Evolutionary conservation across 495 filamentous ascomycete genomes (phyloP), one percentile per base, ranked within the genome.

Genomic region (Podospora appendiculata): DNA sequence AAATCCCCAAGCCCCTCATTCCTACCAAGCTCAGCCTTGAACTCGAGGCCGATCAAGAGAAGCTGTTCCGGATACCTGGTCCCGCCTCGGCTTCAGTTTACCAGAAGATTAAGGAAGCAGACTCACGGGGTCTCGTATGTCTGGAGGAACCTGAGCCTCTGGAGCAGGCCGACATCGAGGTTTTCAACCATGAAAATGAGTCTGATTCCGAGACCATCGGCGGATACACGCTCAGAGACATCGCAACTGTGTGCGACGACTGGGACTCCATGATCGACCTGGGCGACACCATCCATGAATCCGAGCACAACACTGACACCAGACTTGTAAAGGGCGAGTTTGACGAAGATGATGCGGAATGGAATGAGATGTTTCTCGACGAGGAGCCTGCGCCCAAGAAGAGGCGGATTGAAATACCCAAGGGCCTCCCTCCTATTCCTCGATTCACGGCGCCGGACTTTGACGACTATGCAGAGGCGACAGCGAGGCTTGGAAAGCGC

Each of bases 11-110:
- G 61, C 78, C 86, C 1, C 73, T 96, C 14, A 73, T 89, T 12
- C 89, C 90, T 0, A 90, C 86, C 11, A 99, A 97, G 66, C 75
- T 95, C 45, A 88, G 82, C 52, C 70, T 97, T 6, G 93, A 97
- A 52, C 68, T 96, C 10, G 82, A 83, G 4, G 75, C 76, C 44
- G 93, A 97, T 59, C 84, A 93, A 58, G 85, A 90, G 56, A 85
- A 86, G 53, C 69, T 76, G 9, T 98, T 98, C 65, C 82, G 78
- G 39, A 79, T 90, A 1, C 75, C 78, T 4, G 81, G 79, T 1
- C 73, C 79, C 17, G 67, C 73, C 0, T 67, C 56, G 14, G 38
- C 56, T 1, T 54, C 66, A 2, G 66, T 67, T 14, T 63, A 69
- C 49, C 84, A 87, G 61, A 72, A 74, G 39, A 64, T 72, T 12